These are phyloP conservation scores for Cordyceps tenuipes DNA, from an alignment of 2,329 filamentous ascomycete species.

Conservation along the genomic window DNA sequence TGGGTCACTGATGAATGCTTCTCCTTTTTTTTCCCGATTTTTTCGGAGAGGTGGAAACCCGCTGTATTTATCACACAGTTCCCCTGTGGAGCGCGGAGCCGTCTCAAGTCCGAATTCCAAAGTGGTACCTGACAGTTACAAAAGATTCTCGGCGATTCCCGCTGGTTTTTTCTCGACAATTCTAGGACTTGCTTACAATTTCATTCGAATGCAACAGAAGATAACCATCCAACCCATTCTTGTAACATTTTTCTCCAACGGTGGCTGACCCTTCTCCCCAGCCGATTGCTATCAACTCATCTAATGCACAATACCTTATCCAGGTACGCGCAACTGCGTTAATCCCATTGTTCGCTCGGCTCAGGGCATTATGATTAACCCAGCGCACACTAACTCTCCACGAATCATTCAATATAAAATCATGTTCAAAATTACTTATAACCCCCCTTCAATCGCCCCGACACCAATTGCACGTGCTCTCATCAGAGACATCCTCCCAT, in stretches of 20 bases:
- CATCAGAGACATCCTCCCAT: not conserved
- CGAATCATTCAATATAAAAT: not conserved
- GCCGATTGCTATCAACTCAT: too few relatives aligned
- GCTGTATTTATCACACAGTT: not conserved
- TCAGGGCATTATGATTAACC: too few relatives aligned
- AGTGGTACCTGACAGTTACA: not conserved
- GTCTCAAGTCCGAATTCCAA: not conserved
- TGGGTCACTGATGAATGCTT: too few relatives aligned
- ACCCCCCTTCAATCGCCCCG: too few relatives aligned
- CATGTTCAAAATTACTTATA: not conserved
- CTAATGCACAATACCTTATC: too few relatives aligned
- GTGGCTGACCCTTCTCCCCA: too few relatives aligned
- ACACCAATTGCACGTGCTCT: not conserved
- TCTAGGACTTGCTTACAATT: not conserved
- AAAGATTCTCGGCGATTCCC: not conserved
- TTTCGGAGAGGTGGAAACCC: not conserved
- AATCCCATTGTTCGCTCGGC: not conserved
- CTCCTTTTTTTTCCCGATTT: not conserved
- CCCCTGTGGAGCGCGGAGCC: not conserved
- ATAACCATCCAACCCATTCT: not conserved
- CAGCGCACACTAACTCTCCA: too few relatives aligned
- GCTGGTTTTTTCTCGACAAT: not conserved
- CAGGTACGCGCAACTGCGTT: too few relatives aligned
- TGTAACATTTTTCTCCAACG: too few relatives aligned
- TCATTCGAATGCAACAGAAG: not conserved